A percentile compares a stretch with the other conserved stretches of the same genome.
Evolutionary conservation across 768 basidiomycete species (phyloP).

Genomic region (Macrolepiota dolichaula): DNA sequence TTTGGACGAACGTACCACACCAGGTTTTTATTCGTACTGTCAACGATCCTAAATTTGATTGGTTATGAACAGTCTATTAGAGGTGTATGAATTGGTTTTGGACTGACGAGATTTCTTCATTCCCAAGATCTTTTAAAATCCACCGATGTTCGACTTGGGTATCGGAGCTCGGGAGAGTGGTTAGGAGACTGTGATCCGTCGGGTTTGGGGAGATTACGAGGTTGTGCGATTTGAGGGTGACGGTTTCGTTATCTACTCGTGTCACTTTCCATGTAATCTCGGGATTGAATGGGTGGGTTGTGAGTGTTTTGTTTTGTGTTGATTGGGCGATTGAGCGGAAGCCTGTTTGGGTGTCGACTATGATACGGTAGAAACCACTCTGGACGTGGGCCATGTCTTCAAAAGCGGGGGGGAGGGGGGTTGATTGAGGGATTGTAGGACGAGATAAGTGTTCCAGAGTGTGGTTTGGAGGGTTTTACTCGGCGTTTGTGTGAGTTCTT

Average conservation of each 20-base stretch:
- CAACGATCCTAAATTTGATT: background rate
- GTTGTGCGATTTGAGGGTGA: background rate
- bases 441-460: background rate
- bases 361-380: background rate
- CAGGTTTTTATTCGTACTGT: background rate
- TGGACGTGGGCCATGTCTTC: background rate
- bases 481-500: background rate
- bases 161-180: background rate
- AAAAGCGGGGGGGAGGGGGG: background rate
- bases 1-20: background rate
- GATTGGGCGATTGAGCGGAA: background rate
- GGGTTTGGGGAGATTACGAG: background rate
- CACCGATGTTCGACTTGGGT: background rate
- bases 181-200: background rate
- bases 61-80: background rate
- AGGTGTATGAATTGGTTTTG: too few species aligned
- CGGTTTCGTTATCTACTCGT: background rate
- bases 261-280: background rate
- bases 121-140: background rate
- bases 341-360: background rate
- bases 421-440: background rate
- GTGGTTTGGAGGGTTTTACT: background rate
- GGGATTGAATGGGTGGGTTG: background rate
- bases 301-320: background rate
- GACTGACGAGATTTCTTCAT: background rate